Evolutionary conservation across 2,329 filamentous ascomycete genomes (phyloP).

Genomic region (Diaporthe citriasiana): DNA sequence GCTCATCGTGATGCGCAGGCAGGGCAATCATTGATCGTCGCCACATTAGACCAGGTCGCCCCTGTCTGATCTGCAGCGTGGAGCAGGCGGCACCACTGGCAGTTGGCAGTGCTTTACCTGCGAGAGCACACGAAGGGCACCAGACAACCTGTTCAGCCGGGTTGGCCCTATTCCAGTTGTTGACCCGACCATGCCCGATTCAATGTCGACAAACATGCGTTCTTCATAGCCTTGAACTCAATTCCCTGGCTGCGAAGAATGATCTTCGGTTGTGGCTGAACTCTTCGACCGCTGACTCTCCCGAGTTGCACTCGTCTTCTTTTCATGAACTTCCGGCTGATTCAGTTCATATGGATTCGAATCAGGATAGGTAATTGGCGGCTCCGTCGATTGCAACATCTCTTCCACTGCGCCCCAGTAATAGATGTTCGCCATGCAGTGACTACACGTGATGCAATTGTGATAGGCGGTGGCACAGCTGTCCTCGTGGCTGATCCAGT

Average conservation of each 20-base stretch:
- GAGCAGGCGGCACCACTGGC: not conserved
- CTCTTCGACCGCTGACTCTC: not conserved
- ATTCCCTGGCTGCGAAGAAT: not conserved
- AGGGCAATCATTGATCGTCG: conserved; percentile 11
- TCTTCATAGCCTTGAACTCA: not conserved
- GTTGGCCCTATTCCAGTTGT: not conserved
- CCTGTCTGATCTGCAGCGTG: conserved; percentile 11
- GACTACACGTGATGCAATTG: conserved; percentile 33
- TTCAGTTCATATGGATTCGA: conserved; percentile 12
- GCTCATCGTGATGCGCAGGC: not conserved
- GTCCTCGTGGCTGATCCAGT: conserved; percentile 36
- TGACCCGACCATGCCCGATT: not conserved
- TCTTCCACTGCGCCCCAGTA: conserved; percentile 28
- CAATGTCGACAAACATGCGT: not conserved
- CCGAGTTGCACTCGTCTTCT: not conserved
- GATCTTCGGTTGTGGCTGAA: not conserved
- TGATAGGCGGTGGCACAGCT: conserved; percentile 27
- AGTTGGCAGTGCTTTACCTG: not conserved
- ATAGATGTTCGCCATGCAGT: conserved; percentile 35
- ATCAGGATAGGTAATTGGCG: not conserved
- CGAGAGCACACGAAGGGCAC: not conserved
- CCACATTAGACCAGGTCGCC: not conserved
- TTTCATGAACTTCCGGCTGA: not conserved
- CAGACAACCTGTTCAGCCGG: not conserved
- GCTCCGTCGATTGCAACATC: not conserved